phyloP scores from a whole-genome alignment of 2,329 filamentous ascomycete species.

The Exophiala xenobiotica region DNA sequence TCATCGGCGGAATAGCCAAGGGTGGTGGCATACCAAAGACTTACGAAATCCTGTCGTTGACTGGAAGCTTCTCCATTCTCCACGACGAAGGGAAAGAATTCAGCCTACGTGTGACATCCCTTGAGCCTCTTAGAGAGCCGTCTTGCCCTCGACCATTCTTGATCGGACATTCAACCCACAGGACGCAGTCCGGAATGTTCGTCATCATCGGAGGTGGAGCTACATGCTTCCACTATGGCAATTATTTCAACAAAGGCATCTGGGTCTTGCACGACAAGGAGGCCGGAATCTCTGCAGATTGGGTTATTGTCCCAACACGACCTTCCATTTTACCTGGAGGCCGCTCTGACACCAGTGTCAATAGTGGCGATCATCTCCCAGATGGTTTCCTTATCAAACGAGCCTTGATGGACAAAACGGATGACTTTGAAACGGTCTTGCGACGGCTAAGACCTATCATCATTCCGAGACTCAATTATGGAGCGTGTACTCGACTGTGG shows the following conservation, averaged over 20 bases:
- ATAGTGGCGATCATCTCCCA: neutral
- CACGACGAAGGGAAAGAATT: slow-evolving; percentile 27
- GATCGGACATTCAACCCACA: slow-evolving; percentile 62
- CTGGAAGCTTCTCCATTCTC: slow-evolving; percentile 26
- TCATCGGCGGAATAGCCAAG: slow-evolving; percentile 54
- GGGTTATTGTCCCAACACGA: slow-evolving; percentile 33
- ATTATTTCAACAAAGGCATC: slow-evolving; percentile 71
- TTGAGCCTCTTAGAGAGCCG: slow-evolving; percentile 32
- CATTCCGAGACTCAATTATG: slow-evolving; percentile 64
- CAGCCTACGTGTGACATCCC: slow-evolving; percentile 30
- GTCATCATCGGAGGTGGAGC: slow-evolving; percentile 75
- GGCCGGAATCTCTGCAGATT: slow-evolving; percentile 33
- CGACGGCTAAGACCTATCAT: slow-evolving; percentile 9
- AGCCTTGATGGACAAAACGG: neutral
- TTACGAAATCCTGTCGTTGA: slow-evolving; percentile 54
- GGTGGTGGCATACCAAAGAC: slow-evolving; percentile 39
- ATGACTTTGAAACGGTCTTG: slow-evolving; percentile 3
- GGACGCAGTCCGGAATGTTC: slow-evolving; percentile 50
- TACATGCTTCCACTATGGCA: slow-evolving; percentile 87
- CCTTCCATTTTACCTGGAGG: slow-evolving; percentile 4
- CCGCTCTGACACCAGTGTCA: slow-evolving; percentile 7
- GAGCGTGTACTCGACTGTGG: slow-evolving; percentile 68
- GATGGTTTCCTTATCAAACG: slow-evolving; percentile 6
- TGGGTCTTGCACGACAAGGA: slow-evolving; percentile 46
- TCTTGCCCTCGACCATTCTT: slow-evolving; percentile 62